Conservation (phyloP, 768 basidiomycete genomes). For the Mycena venus region DNA sequence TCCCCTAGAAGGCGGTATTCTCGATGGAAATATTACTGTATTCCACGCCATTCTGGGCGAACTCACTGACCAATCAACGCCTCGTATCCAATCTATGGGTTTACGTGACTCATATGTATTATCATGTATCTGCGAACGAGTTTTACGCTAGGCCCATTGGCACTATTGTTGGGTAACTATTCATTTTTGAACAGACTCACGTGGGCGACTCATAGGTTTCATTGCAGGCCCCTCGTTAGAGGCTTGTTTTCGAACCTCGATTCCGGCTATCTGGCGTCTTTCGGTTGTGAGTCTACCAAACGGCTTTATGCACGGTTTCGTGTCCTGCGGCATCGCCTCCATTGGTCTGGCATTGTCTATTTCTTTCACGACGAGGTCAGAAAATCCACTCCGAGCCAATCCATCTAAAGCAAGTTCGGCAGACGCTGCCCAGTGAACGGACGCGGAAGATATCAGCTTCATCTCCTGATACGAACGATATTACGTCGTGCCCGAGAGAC, state of each 20-base stretch:
- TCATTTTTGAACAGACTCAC: neutral
- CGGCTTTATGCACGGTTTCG: slow-evolving; percentile 66
- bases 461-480: no score
- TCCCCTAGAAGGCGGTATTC: slow-evolving; percentile 72
- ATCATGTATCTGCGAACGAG: neutral
- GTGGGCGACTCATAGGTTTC: neutral
- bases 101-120: slow-evolving; percentile 57
- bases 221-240: slow-evolving; percentile 67
- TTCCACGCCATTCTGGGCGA: slow-evolving; percentile 73
- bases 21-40: slow-evolving; percentile 72
- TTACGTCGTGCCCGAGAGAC: no score
- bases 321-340: slow-evolving; percentile 56
- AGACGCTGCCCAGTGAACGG: slow-evolving; percentile 56
- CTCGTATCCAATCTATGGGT: slow-evolving; percentile 68
- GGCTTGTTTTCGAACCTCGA: slow-evolving; percentile 71
- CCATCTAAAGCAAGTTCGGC: slow-evolving; percentile 22
- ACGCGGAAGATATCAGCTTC: no score
- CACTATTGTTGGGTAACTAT: slow-evolving; percentile 59
- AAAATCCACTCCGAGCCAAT: neutral
- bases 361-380: slow-evolving; percentile 68
- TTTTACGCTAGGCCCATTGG: slow-evolving; percentile 61
- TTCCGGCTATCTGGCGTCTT: slow-evolving; percentile 57
- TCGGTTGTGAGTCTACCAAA: slow-evolving; percentile 59
- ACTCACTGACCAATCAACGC: slow-evolving; percentile 72
- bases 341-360: slow-evolving; percentile 54